Evolutionary conservation across 768 basidiomycete genomes (phyloP), one percentile per base, ranked within the genome.

Genomic region (Russula olivacea): DNA sequence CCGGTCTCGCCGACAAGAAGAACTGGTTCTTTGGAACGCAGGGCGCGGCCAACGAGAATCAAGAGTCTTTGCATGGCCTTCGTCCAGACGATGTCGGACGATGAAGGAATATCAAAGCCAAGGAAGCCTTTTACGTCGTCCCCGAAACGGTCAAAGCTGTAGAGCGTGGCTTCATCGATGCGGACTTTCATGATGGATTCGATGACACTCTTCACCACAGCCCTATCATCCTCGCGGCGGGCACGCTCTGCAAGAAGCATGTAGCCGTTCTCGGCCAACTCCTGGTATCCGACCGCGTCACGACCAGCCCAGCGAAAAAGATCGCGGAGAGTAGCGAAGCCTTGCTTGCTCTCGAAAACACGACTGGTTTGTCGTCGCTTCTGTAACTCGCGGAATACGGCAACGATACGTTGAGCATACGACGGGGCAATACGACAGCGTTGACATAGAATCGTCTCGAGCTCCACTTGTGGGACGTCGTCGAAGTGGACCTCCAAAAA

Each of bases 401-500:
- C 78, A 58, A 98, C 95, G 55, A 98, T 98, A 65, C 83, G 84
- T 69, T 89, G 86, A 19, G 91, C 93, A 69, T 96, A 94, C 0
- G 95, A 95, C 0, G 94, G 96, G 0, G 97, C 91, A 58, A 98
- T 98, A 54, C 81, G 84, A 74, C 93, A 96, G 53, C 93, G 80
- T 71, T 95, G 88, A 69, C 88, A 91, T n/a, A 99, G 79, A 67
- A 99, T 98, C 3, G 85, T 89, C 74, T 98, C 93, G 49, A 98
- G 78, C 72, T 99, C 97, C 6, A 79, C 80, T 73, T 98, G 92
- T 0, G 97, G 97, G 0, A 98, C 95, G 68, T 99, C 96, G 58
- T 92, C 89, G 71, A 98, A 98, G 72, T 98, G 94, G 23, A 98
- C 91, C 73, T 99, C 97, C 19, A 99, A 82, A 75, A 98, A 98